phyloP scores from a whole-genome alignment of 1,284 basidiomycete genomes.

The Sporisorium graminicola region DNA sequence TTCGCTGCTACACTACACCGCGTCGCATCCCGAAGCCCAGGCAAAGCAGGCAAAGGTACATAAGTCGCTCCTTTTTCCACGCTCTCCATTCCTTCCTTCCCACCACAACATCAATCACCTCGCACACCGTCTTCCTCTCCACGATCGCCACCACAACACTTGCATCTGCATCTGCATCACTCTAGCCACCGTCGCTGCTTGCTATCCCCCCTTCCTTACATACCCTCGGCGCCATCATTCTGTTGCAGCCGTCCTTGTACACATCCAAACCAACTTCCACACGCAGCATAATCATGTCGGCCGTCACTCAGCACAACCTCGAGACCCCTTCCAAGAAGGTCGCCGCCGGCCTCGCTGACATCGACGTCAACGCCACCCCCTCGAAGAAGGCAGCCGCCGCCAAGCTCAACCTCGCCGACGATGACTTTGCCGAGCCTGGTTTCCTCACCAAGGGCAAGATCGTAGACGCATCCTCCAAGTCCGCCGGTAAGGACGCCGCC shows the following conservation, averaged over 20 bases:
- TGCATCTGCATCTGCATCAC: not conserved
- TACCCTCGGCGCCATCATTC: constrained; percentile 9
- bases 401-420: constrained; percentile 26
- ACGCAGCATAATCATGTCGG: constrained; percentile 34
- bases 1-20: constrained; percentile 13
- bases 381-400: constrained; percentile 54
- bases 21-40: constrained; percentile 9
- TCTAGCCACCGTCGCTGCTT: constrained; percentile 12
- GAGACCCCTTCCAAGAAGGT: constrained; percentile 69
- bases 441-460: constrained; percentile 58
- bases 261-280: constrained; percentile 8
- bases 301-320: constrained; percentile 54
- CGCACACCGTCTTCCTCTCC: constrained; percentile 4
- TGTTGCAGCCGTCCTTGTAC: constrained; percentile 2
- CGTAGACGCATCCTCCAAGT: constrained; percentile 25
- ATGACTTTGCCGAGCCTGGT: constrained; percentile 55
- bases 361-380: constrained; percentile 66
- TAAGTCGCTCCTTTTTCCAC: constrained; percentile 35
- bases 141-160: constrained; percentile 1
- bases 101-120: constrained; percentile 15
- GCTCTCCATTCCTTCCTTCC: constrained; percentile 14
- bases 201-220: not conserved
- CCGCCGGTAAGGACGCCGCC: constrained; percentile 4
- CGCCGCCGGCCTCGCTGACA: constrained; percentile 61
- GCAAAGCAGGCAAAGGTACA: constrained; percentile 18